Evolutionary conservation across 108 stramenopile genomes (phyloP).

Genomic region (Nitzschia sp.): DNA sequence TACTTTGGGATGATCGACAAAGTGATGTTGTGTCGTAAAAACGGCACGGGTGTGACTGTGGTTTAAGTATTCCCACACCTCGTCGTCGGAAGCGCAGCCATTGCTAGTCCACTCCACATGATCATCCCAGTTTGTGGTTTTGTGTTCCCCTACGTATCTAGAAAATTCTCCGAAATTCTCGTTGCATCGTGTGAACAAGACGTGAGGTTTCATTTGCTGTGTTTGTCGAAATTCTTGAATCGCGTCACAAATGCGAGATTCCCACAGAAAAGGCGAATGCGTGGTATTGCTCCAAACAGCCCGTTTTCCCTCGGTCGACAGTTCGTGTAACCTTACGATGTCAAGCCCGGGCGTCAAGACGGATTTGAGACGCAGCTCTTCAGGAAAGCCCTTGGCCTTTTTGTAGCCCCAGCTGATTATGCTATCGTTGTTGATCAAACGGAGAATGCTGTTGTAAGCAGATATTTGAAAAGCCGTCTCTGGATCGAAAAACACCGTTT

Average conservation of each 20-base stretch:
- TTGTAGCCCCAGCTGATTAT: constrained; percentile 12
- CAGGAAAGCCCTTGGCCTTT: constrained; percentile 2
- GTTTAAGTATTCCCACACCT: constrained; percentile 32
- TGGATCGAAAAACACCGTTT: neutral
- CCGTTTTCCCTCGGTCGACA: neutral
- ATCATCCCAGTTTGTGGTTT: constrained; percentile 39
- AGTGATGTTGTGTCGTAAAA: constrained; percentile 49
- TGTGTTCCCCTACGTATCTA: constrained; percentile 19
- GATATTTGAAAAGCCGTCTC: neutral
- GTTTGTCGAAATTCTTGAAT: neutral
- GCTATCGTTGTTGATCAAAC: neutral
- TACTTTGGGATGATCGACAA: constrained; percentile 51
- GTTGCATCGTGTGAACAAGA: constrained; percentile 37
- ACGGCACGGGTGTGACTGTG: constrained; percentile 42
- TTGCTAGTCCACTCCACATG: constrained; percentile 23
- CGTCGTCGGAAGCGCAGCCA: constrained; percentile 14
- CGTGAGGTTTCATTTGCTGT: constrained; percentile 29
- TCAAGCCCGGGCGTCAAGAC: neutral
- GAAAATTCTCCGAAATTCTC: constrained; percentile 57
- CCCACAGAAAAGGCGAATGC: neutral
- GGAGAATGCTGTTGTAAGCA: neutral
- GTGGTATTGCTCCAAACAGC: neutral
- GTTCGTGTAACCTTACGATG: neutral
- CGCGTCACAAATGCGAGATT: constrained; percentile 7
- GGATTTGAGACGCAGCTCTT: constrained; percentile 3